A percentile compares a stretch with the other conserved stretches of the same genome.
phyloP scores from a whole-genome alignment of 2,329 filamentous ascomycete species.

The Calonectria honghensis region DNA sequence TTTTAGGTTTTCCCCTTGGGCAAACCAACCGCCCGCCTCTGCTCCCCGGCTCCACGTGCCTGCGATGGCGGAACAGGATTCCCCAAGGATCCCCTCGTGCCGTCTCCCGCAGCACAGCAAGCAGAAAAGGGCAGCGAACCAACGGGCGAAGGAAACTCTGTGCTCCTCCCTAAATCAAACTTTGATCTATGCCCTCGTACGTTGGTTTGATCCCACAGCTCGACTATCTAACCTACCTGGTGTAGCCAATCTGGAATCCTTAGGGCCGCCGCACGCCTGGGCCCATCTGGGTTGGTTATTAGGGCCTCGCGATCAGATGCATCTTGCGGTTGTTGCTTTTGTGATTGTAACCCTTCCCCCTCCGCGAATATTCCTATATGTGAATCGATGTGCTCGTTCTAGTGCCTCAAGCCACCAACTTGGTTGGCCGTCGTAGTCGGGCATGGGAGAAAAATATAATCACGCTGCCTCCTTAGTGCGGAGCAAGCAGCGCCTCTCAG shows the following conservation, averaged over 20 bases:
- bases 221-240: conserved; percentile 16
- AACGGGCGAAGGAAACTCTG: not conserved
- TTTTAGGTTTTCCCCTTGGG: conserved; percentile 17
- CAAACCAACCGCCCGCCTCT: conserved; percentile 2
- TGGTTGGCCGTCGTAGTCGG: not conserved
- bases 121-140: not conserved
- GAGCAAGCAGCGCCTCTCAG: not conserved
- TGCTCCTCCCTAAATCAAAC: conserved; percentile 13
- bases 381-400: not conserved
- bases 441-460: not conserved
- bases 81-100: conserved; percentile 4
- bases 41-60: conserved; percentile 9
- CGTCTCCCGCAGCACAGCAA: not conserved
- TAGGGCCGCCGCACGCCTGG: not conserved
- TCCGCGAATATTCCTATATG: not conserved
- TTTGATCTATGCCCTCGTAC: conserved; percentile 14
- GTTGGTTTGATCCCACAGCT: conserved; percentile 12
- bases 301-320: not conserved
- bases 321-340: not conserved
- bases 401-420: not conserved
- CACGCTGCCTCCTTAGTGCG: not conserved
- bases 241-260: conserved; percentile 3
- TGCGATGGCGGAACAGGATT: conserved; percentile 7
- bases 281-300: not conserved
- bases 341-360: not conserved